Base-by-base conservation (phyloP, 2,329 filamentous ascomycete genomes). In the Scytalidium sp. region DNA sequence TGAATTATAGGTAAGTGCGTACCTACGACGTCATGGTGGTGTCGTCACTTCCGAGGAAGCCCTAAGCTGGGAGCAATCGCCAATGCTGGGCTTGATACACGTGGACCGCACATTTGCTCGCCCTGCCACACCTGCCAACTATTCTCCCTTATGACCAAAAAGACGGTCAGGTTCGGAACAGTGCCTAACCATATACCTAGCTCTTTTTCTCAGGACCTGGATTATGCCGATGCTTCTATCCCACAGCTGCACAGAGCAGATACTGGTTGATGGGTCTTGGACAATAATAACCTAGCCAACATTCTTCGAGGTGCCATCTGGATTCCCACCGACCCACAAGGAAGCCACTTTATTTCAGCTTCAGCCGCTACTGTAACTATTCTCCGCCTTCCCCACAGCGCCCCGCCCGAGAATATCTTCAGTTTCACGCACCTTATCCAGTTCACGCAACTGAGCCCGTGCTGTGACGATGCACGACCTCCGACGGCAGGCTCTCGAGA, bases 401-500 rank as follows among this genome's bases (percentile, higher is more conserved):
- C 32, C 32, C 32, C 32, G 32, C 32, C 32, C n/a, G n/a, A n/a
- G n/a, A 15, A 36, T 36, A 36, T 36, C 13, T 15, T 36, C 32
- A 36, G 32, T 36, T n/a, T n/a, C 32, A n/a, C 32, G 11, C 17
- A 6, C 7, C 17, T 4, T n/a, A 7, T 29, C 7, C 8, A 29
- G 25, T 29, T 7, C 25, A 7, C 13, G 8, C 8, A 13, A 29
- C 25, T 7, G 25, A 29, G 13, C 32, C 32, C 32, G 13, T n/a
- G 32, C 13, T 36, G 32, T n/a, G 32, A 36, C 32, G 15, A 77
- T 77, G 74, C 73, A 68, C 61, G 75, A 78, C 45, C 59, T 71
- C 56, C 66, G 78, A 55, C 74, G 79, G 52, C 75, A 76, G 62
- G 79, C 74, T 44, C 74, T 81, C 44, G 79, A 81, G 65, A 77